Conservation (phyloP, 2,329 filamentous ascomycete species). For the Xylaria sp. region DNA sequence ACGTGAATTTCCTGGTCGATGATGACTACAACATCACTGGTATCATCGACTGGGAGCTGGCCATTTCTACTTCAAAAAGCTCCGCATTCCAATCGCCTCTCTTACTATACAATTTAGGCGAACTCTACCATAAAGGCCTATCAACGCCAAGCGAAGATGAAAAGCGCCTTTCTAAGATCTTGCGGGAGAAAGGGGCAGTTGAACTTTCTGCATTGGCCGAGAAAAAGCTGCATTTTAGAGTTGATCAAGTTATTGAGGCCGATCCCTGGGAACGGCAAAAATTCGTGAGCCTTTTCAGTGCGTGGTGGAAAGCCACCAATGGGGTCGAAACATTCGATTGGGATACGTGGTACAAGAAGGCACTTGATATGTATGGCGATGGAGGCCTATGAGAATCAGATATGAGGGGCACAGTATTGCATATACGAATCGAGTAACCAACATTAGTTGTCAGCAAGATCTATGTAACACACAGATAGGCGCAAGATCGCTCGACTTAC, state of each 20-base stretch:
- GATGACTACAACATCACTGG: conserved; percentile 33
- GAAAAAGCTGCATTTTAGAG: conserved; percentile 34
- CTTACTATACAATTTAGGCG: conserved; percentile 30
- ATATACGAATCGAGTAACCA: not conserved
- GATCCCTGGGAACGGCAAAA: conserved; percentile 25
- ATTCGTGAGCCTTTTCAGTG: conserved; percentile 23
- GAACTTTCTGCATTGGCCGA: conserved; percentile 30
- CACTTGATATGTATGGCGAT: conserved; percentile 33
- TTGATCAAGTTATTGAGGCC: conserved; percentile 33
- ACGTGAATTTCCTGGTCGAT: conserved; percentile 33
- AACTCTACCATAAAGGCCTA: conserved; percentile 26
- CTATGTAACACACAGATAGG: not conserved
- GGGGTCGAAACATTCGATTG: conserved; percentile 27
- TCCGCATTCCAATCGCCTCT: conserved; percentile 34
- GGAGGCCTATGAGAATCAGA: conserved; percentile 20
- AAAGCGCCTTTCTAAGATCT: conserved; percentile 29
- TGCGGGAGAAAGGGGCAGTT: conserved; percentile 27
- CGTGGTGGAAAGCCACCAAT: conserved; percentile 30
- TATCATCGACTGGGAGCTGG: conserved; percentile 32
- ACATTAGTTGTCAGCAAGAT: not conserved
- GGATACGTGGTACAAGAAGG: conserved; percentile 32
- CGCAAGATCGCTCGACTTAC: not conserved
- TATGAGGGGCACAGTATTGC: not conserved
- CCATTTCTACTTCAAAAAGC: conserved; percentile 29
- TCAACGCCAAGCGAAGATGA: conserved; percentile 34